Evolutionary conservation across 2,329 filamentous ascomycete genomes (phyloP).

Genomic region (Phaeoacremonium minimum): DNA sequence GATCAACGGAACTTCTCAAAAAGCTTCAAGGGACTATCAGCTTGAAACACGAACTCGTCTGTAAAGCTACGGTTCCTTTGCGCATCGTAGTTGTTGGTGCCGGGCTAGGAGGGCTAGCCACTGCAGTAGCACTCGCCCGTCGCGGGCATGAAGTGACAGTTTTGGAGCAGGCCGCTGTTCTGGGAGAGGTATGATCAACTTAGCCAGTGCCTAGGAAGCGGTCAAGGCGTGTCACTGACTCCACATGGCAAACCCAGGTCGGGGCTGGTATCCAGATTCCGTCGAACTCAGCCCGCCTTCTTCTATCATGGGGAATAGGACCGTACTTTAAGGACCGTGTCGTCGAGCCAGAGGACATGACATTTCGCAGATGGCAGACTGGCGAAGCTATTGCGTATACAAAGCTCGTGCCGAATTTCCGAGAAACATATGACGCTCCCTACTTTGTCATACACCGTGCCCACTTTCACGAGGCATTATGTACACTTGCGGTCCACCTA

Average conservation of each 20-base stretch:
- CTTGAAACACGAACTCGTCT: no score
- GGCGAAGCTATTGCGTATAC: conserved; percentile 26
- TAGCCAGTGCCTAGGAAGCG: no score
- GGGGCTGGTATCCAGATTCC: conserved; percentile 35
- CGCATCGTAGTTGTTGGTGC: conserved; percentile 31
- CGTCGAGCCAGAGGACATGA: conserved; percentile 23
- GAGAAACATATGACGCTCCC: conserved; percentile 18
- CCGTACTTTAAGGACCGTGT: conserved; percentile 18
- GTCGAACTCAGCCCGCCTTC: conserved; percentile 25
- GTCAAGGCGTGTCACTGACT: no score
- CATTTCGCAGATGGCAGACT: conserved; percentile 26
- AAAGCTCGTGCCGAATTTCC: conserved; percentile 21
- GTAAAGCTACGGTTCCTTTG: no score
- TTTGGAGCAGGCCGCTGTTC: conserved; percentile 29
- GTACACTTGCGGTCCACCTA: conserved; percentile 16
- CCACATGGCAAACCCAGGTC: conserved; percentile 9
- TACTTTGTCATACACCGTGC: conserved; percentile 26
- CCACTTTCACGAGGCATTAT: conserved; percentile 22
- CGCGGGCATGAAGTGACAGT: conserved; percentile 31
- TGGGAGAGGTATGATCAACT: conserved; percentile 40
- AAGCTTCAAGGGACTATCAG: no score
- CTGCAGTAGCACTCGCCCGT: conserved; percentile 28
- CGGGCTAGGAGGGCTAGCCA: conserved; percentile 34
- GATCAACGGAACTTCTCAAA: no score
- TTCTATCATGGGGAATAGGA: conserved; percentile 24